Evolutionary conservation across 2,329 filamentous ascomycete species (phyloP).

Genomic region (Monilinia fructigena): DNA sequence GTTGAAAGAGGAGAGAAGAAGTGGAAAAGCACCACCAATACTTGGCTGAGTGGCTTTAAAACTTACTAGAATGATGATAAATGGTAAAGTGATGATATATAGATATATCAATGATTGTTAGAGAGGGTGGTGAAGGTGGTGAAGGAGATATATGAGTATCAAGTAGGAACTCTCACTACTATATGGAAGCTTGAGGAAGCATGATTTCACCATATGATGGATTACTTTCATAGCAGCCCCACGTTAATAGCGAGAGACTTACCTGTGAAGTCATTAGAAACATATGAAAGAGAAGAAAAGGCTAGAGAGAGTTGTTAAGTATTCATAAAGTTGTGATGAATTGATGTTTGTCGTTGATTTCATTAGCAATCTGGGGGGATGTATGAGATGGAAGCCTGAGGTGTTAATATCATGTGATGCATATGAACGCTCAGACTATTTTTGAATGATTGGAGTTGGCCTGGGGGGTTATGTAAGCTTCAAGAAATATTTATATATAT

Average conservation of each 20-base stretch:
- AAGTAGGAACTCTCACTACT: slow-evolving; percentile 14
- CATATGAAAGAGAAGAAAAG: slow-evolving; percentile 5
- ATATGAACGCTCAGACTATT: background rate
- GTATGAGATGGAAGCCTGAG: slow-evolving; percentile 10
- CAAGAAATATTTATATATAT: no score
- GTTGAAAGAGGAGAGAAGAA: slow-evolving; percentile 20
- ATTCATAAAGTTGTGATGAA: slow-evolving; percentile 18
- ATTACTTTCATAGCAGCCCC: slow-evolving; percentile 22
- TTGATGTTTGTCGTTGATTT: slow-evolving; percentile 24
- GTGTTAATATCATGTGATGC: background rate
- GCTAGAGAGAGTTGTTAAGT: slow-evolving; percentile 23
- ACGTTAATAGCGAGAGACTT: slow-evolving; percentile 17
- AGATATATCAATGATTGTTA: background rate
- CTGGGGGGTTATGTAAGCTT: no score
- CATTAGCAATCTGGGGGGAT: background rate
- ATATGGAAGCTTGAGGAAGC: slow-evolving; percentile 8
- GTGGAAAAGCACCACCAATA: slow-evolving; percentile 20
- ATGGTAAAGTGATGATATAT: background rate
- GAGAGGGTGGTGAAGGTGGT: background rate
- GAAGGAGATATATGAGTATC: slow-evolving; percentile 2
- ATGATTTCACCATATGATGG: slow-evolving; percentile 19
- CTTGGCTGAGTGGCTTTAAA: slow-evolving; percentile 6
- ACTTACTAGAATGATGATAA: slow-evolving; percentile 6
- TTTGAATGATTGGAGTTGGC: no score
- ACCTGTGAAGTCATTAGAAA: background rate